Base-by-base conservation (phyloP, 2,329 filamentous ascomycete genomes). In the Macrophomina pseudophaseolina region DNA sequence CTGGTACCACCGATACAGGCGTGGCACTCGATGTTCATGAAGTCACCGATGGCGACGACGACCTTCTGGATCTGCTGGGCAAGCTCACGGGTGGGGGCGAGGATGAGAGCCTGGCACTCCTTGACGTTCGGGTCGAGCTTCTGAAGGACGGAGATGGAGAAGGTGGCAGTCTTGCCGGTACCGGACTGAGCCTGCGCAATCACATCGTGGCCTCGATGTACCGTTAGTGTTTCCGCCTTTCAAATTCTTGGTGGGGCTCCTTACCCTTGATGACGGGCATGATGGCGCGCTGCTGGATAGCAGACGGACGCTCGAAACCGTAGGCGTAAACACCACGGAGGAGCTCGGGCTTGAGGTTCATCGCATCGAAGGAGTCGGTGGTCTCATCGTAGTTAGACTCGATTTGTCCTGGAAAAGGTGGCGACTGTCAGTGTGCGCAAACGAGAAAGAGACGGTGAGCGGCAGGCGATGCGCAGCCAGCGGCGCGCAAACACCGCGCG, bases 301-400 rank as follows among this genome's bases (percentile, higher is more conserved):
- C 94, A 85, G 95, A 99, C 71, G 95, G 95, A 75, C 95, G 94
- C 90, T 99, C 95, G 87, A 99, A 99, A 91, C 95, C 95, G 83
- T 99, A 99, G 81, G 95, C 95, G 84, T 98, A 99, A 82, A 99
- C 93, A 86, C 92, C 95, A 85, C 95, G 93, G 80, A 99, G 93
- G 79, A 99, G 91, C 87, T 99, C 95, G 72, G 93, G 80, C 89
- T 96, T 97, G 79, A 99, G 89, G 85, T 90, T 90, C 95, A 99
- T 99, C 77, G 94, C 88, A 85, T 99, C 95, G 85, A 99, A 99
- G 70, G 93, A 97, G 85, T 99, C 96, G 84, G 95, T 94, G 79
- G 94, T 94, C 89, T 98, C 94, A 88, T 99, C 95, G 87, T 98
- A 99, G 92, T 99, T 99, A 81, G 94, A 97, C 89, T 99, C 96